Base-by-base conservation (phyloP, 2,329 filamentous ascomycete genomes). In the Fusarium marasasianum region DNA sequence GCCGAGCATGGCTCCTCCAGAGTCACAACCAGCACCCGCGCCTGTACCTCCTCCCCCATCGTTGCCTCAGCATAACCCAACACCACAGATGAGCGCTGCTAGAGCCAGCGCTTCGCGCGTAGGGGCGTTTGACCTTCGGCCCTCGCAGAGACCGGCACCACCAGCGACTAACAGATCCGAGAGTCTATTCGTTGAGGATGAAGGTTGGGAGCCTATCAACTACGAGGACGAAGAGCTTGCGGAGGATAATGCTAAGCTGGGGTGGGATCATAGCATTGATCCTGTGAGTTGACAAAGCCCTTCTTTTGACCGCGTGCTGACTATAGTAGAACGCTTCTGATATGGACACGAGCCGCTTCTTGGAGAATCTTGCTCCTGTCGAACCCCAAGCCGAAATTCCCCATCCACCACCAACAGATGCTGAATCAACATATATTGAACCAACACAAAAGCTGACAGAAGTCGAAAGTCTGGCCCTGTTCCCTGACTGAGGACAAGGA, bases 371-470 rank as follows among this genome's bases (percentile, higher is more conserved):
- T n/a, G 62, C 63, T 40, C 58, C 63, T 26, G 54, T 40, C 22
- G 59, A 69, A 35, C 53, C 69, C 24, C 72, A 62, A 10, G 64
- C 69, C 29, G 72, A 75, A 41, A 66, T 64, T 29, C 55, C 69
- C 37, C 68, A 66, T 14, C 61, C 72, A 45, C 67, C 78, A 22
- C 73, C 71, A 77, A 71, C 78, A 61, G 66, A 79, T 65, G 60
- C 79, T 45, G 73, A 81, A 59, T 76, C 81, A 41, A 80, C 79
- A 48, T 82, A 78, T 48, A 71, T 95, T 62, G 91, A 92, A 72
- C 93, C 93, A 29, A 95, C 93, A 5, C 93, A 96, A 80, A 88
- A 89, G 62, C 84, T 95, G 37, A 93, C 92, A 26, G 89, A 95
- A 78, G 91, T 92, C 67, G 83, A 86, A 73, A 83, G 81, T 56